Evolutionary conservation across 2,329 filamentous ascomycete species (phyloP), one percentile per base, ranked within the genome.

Genomic region (Neophaeococcomyces aloes): DNA sequence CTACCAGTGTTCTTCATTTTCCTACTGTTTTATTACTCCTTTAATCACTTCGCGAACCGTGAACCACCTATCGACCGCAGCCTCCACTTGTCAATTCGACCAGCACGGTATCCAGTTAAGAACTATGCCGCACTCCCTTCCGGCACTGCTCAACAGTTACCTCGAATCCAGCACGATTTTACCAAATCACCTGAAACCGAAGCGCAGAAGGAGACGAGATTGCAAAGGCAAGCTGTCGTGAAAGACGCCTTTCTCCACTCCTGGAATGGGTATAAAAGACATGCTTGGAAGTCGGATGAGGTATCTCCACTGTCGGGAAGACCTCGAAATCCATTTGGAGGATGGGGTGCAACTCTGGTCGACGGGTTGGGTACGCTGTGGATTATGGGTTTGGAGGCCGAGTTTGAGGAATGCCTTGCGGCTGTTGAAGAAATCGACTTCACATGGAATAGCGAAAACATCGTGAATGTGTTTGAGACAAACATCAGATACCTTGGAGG

Each of bases 321-420:
- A 2, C 64, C 60, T 38, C 68, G 69, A 34, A 70, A 81, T 52
- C 71, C 74, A 27, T 81, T 80, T 60, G 76, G 75, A 11, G 79
- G 79, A 18, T 82, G 78, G 78, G 76, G 74, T 5, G 78, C 78
- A 3, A 82, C 78, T 4, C 63, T 82, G 45, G 76, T 82, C n/a
- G 79, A 82, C 57, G 65, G 75, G 2, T 66, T 83, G 41, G 81
- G 85, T 57, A 78, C 77, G n/a, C 65, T 86, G 11, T 84, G 80
- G 79, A 80, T 85, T 50, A 78, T 85, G 74, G 80, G 73, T 3
- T 53, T 84, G 56, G 71, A 70, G 48, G 65, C 74, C 0, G 80
- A 85, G 46, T 86, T 85, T 55, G 68, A 75, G 25, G 68, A 75
- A 51, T 79, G 80, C 2, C 75, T 80, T 2, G 63, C 68, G 41